A percentile compares a stretch with the other conserved stretches of the same genome.
Evolutionary conservation across 208 protist species (phyloP).

Genomic region (Crithidia acanthocephali): DNA sequence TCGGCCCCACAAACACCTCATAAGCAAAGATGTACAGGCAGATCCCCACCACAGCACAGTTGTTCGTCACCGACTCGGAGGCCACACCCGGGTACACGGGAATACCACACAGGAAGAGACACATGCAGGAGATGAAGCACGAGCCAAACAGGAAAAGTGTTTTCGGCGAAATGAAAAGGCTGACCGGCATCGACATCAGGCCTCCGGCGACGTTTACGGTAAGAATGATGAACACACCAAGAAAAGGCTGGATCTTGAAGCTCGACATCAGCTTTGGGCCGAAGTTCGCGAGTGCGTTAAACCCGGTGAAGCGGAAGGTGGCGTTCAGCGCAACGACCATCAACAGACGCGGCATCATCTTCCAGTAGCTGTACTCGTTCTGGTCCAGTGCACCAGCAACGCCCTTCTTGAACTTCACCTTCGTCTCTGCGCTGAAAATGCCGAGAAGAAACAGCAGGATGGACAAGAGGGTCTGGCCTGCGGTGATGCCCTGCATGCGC

Average conservation of each 20-base stretch:
- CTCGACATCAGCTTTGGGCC: slow-evolving; percentile 51
- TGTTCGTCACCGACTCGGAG: slow-evolving; percentile 32
- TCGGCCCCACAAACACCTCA: slow-evolving; percentile 54
- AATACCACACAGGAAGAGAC: slow-evolving; percentile 54
- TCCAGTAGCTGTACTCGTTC: slow-evolving; percentile 19
- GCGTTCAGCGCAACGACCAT: slow-evolving; percentile 42
- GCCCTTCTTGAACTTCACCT: slow-evolving; percentile 22
- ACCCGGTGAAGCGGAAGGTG: slow-evolving; percentile 64
- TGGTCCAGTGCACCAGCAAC: not conserved
- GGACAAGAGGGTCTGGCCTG: slow-evolving; percentile 36
- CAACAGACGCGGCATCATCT: slow-evolving; percentile 40
- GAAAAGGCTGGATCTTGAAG: slow-evolving; percentile 40
- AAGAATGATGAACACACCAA: slow-evolving; percentile 61
- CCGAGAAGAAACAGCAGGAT: slow-evolving; percentile 32
- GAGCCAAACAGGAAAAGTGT: slow-evolving; percentile 38
- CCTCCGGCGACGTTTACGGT: slow-evolving; percentile 53
- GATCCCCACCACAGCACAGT: slow-evolving; percentile 50
- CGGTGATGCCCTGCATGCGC: slow-evolving; percentile 48
- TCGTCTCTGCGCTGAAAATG: slow-evolving; percentile 11
- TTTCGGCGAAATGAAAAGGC: slow-evolving; percentile 34
- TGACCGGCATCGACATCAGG: slow-evolving; percentile 42
- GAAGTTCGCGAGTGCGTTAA: slow-evolving; percentile 73
- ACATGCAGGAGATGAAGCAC: slow-evolving; percentile 38
- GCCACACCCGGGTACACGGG: slow-evolving; percentile 56
- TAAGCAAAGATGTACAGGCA: slow-evolving; percentile 56